Percentiles rank a stretch among this genome's conserved stretches.
Evolutionary conservation across 2,329 filamentous ascomycete genomes (phyloP).

Genomic region (Pseudopithomyces chartarum): DNA sequence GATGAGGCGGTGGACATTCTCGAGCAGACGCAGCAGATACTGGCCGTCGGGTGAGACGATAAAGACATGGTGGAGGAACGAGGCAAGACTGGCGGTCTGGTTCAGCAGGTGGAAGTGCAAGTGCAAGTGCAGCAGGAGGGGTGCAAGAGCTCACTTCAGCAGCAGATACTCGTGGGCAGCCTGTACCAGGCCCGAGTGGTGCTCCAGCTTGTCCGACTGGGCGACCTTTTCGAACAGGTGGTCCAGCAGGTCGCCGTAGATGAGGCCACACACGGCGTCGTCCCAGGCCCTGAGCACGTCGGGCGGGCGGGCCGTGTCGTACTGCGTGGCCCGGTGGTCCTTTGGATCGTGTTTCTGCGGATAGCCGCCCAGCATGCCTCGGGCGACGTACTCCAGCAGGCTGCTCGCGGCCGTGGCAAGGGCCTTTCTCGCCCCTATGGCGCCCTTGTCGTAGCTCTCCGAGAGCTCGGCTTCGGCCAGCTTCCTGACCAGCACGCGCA

Average conservation of each 20-base stretch:
- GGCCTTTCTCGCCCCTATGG: slow-evolving; percentile 74
- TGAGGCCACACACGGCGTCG: slow-evolving; percentile 66
- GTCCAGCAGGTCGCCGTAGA: slow-evolving; percentile 72
- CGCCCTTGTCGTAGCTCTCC: slow-evolving; percentile 81
- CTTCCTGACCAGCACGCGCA: slow-evolving; percentile 38
- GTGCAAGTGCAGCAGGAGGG: no score
- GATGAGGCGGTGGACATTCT: slow-evolving; percentile 71
- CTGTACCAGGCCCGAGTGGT: slow-evolving; percentile 65
- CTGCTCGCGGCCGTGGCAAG: slow-evolving; percentile 73
- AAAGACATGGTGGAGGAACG: slow-evolving; percentile 74
- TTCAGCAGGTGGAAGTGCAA: neutral
- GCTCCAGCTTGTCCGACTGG: slow-evolving; percentile 66
- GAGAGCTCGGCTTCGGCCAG: slow-evolving; percentile 72
- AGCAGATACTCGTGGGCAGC: slow-evolving; percentile 71
- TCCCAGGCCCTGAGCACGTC: slow-evolving; percentile 70
- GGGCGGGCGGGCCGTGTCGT: slow-evolving; percentile 63
- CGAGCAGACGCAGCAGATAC: slow-evolving; percentile 72
- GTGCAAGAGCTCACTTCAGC: slow-evolving; percentile 63
- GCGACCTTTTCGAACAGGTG: slow-evolving; percentile 66
- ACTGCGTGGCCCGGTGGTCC: slow-evolving; percentile 46
- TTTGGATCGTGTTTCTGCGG: slow-evolving; percentile 46
- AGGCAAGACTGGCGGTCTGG: slow-evolving; percentile 63
- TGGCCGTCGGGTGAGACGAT: slow-evolving; percentile 76
- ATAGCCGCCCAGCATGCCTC: slow-evolving; percentile 69
- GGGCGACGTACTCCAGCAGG: slow-evolving; percentile 70